A percentile compares a stretch with the other conserved stretches of the same genome.
These are phyloP conservation scores for Tetraselmis chui DNA, from an alignment of 139 green algal species.

Conservation along the genomic window DNA sequence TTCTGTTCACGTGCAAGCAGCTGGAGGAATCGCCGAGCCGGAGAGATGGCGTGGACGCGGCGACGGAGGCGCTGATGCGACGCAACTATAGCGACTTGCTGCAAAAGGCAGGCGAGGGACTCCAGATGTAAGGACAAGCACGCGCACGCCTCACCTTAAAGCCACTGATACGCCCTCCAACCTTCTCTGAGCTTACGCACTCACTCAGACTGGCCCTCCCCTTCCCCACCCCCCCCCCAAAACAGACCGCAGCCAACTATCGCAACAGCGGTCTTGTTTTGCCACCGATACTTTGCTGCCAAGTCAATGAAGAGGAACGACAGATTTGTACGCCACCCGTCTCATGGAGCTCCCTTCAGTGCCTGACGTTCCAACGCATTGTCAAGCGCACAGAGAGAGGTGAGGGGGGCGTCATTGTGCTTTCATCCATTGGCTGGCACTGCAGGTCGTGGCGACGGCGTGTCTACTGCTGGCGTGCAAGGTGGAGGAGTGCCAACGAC, in stretches of 20 bases:
- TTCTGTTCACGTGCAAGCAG: neutral
- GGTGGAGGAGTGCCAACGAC: constrained; percentile 73
- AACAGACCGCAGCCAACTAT: constrained; percentile 31
- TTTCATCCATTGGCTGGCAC: neutral
- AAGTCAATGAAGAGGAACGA: constrained; percentile 61
- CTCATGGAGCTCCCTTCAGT: too few species aligned
- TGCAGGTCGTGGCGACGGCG: constrained; percentile 67
- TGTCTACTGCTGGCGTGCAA: constrained; percentile 85
- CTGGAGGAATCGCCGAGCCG: neutral
- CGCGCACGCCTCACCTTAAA: too few species aligned
- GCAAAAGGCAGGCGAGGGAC: constrained; percentile 1
- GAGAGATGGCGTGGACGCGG: constrained; percentile 18
- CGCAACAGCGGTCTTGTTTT: constrained; percentile 40
- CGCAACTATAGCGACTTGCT: constrained; percentile 21
- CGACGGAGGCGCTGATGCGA: constrained; percentile 15
- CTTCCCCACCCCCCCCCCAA: neutral
- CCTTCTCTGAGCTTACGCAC: too few species aligned
- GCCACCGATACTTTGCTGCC: constrained; percentile 59
- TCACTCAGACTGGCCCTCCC: neutral
- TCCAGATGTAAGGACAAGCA: constrained; percentile 32
- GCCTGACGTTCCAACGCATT: too few species aligned
- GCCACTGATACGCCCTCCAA: too few species aligned
- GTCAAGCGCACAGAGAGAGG: neutral
- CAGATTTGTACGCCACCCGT: constrained; percentile 58
- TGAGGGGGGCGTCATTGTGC: neutral